Conservation (phyloP, 441 rosid genomes). For the Biscutella laevigata region DNA sequence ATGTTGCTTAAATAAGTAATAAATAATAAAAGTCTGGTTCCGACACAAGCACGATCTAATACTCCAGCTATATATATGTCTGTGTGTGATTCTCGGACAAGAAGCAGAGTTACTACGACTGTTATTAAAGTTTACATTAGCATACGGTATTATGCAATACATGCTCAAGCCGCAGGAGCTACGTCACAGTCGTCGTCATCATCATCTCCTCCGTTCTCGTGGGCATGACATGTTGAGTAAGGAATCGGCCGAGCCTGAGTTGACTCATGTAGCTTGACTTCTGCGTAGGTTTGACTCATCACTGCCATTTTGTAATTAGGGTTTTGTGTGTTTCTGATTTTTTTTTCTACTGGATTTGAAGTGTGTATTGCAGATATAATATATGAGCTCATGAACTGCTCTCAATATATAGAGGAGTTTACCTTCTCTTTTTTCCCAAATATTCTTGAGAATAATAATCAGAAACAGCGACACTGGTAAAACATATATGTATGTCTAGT, state of each 20-base stretch:
- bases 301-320: constrained; percentile 20
- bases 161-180: constrained; percentile 28
- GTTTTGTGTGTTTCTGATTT: constrained; percentile 17
- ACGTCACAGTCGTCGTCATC: constrained; percentile 28
- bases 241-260: constrained; percentile 3
- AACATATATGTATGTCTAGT: too few relatives aligned
- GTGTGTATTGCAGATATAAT: constrained; percentile 9
- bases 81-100: neutral
- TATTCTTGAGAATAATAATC: constrained; percentile 9
- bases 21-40: constrained; percentile 1
- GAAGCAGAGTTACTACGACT: constrained; percentile 9
- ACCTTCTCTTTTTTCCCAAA: too few relatives aligned
- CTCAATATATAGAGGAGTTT: constrained; percentile 21
- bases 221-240: constrained; percentile 11
- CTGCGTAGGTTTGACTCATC: constrained; percentile 17
- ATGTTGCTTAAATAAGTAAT: constrained; percentile 4
- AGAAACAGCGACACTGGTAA: constrained; percentile 13
- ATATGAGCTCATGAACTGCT: constrained; percentile 2
- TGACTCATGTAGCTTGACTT: constrained; percentile 15
- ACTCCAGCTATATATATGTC: neutral
- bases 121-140: constrained; percentile 7
- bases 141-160: constrained; percentile 12
- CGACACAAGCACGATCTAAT: constrained; percentile 3
- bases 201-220: constrained; percentile 27
- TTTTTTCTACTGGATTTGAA: neutral